Base-by-base conservation (phyloP, 2,329 filamentous ascomycete species). In the Tolypocladium inflatum region DNA sequence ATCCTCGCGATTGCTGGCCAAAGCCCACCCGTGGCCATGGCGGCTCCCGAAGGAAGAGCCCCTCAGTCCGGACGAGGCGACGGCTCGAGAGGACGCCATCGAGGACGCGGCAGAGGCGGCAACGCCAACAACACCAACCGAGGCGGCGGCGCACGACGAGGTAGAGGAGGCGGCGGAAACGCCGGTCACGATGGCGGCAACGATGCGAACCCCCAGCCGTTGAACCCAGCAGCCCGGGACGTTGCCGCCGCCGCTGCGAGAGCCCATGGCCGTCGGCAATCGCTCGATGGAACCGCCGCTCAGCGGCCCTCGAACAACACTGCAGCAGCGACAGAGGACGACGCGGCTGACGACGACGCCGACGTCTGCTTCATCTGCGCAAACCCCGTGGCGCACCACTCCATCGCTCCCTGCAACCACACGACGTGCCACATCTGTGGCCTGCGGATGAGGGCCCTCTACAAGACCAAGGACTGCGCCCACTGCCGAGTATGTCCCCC, bases 311-410 rank as follows among this genome's bases (percentile, higher is more conserved):
- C 38, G 60, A 68, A 59, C 64, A 68, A 35, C 60, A 67, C 35
- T 30, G 62, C 33, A 67, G 53, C 54, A 39, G 45, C 26, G 70
- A 65, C 67, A 48, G 66, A 66, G 13, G 63, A 61, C 55, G 68
- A 65, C 55, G 68, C 73, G 60, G 76, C 73, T 3, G 82, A 82
- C 54, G 82, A 81, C 35, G 88, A 91, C 58, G 87, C 80, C 33
- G 91, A 97, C 62, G 83, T 97, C 61, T 99, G 94, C 82, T 97
- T 97, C 74, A 99, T 99, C 68, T 99, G 94, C 74, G 93, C 94
- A 58, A 96, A 92, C 63, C 84, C 87, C 2, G 87, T 99, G 54
- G 85, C 89, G 54, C 91, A 97, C 76, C 86, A 90, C 66, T 89
- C 92, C 11, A 85, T 99, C 63, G 86, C 92, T 38, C 93, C 94